Evolutionary conservation across 345 rosid species (phyloP), one percentile per base, ranked within the genome.

Genomic region (Salix exigua): DNA sequence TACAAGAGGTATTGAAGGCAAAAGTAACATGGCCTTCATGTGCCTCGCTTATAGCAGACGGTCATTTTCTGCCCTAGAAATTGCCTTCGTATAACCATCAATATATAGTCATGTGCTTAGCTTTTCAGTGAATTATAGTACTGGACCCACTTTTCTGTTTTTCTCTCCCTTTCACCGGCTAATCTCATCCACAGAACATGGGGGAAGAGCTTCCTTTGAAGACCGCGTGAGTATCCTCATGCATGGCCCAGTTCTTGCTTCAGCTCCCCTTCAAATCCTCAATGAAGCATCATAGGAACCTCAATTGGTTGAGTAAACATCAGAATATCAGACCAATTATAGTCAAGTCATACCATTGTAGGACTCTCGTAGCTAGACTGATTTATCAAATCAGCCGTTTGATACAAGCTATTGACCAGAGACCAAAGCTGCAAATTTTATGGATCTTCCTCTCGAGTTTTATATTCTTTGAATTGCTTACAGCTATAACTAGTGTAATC

Each of bases 1-100:
- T 8, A 50, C n/a, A 62, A 19, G 21, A n/a, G 50, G 8, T 33
- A 8, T 40, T 63, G 44, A 23, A 42, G 62, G 74, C 68, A 68
- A 16, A 78, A 42, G 80, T 63, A 78, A 78, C 85, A 68, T 82
- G 85, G 81, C 42, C 30, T 69, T 70, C 76, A 35, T 71, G 70
- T 77, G 76, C 70, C 13, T 44, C 14, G 21, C 21, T 14, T 18
- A 28, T 2, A 30, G 23, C 12, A 37, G 30, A 12, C 1, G 11
- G 28, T 70, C 68, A 67, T 58, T 80, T 77, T 71, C 63, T 60
- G 42, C 62, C 77, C 58, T 73, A 10, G 70, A 76, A 69, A 55
- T 64, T 75, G 18, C 38, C 37, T 23, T n/a, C 25, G 38, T 69
- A 12, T 21, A 18, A 28, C 58, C 75, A 48, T 16, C 33, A 40